phyloP scores from a whole-genome alignment of 768 basidiomycete genomes.

The Hemileccinum rubropunctum region DNA sequence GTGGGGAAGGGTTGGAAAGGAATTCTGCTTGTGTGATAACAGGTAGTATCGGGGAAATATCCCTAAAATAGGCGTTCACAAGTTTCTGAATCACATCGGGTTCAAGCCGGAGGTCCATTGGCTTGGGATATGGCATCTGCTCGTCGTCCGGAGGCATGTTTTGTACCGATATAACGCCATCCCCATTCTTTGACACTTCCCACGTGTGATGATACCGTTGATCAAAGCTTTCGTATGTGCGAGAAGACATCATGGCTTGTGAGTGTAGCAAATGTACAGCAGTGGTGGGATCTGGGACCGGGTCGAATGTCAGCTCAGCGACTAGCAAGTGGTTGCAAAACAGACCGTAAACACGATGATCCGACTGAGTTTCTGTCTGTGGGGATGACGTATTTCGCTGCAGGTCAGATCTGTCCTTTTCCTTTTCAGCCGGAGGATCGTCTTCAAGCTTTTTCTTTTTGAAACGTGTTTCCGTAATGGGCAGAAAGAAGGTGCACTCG shows the following conservation, averaged over 20 bases:
- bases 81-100: conserved; percentile 76
- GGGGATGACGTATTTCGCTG: conserved; percentile 42
- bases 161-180: conserved; percentile 83
- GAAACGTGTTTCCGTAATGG: conserved; percentile 98
- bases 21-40: conserved; percentile 89
- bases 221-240: conserved; percentile 85
- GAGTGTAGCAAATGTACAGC: conserved; percentile 87
- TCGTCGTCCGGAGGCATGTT: conserved; percentile 59
- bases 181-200: conserved; percentile 79
- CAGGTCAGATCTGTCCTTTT: conserved; percentile 33
- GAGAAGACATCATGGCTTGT: conserved; percentile 79
- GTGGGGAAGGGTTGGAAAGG: conserved; percentile 65
- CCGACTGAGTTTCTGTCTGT: conserved; percentile 46
- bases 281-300: conserved; percentile 75
- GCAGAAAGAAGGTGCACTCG: conserved; percentile 96
- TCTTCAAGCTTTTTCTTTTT: conserved; percentile 92
- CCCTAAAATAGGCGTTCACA: conserved; percentile 87
- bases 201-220: conserved; percentile 85
- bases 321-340: conserved; percentile 10
- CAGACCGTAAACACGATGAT: conserved; percentile 65
- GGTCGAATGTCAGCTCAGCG: conserved; percentile 31
- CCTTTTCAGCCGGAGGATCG: conserved; percentile 45
- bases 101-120: conserved; percentile 71
- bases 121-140: conserved; percentile 53
- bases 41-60: conserved; percentile 87